Base-by-base conservation (phyloP, 2,329 filamentous ascomycete genomes). In the Tolypocladium pustulatum region DNA sequence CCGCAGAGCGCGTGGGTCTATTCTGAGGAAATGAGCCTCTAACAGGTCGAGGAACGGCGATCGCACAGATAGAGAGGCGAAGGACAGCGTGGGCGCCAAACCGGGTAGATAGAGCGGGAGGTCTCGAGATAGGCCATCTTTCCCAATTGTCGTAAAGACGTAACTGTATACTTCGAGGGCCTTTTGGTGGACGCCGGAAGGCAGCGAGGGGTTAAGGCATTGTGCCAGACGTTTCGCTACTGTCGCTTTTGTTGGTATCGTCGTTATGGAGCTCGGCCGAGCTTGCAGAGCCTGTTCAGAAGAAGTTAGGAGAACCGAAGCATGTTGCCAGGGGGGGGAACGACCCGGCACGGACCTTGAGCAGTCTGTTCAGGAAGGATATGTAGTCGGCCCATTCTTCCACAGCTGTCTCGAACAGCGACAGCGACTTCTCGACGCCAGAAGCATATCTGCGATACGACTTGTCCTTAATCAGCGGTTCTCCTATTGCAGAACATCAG, bases 331-430 rank as follows among this genome's bases (percentile, higher is more conserved):
- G 3, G 15, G 22, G 22, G 5, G 38, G 2, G 17, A n/a, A 0
- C 3, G 22, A 37, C 2, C 17, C 13, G 15, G 22, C 41, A 56
- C 72, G 65, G 71, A 92, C 90, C 84, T 97, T 97, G 62, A 96
- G 79, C 55, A 99, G 80, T 62, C 91, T 86, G 70, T 90, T 95
- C 58, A 99, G 77, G 71, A 97, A 99, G 22, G 93, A 96, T 68
- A 99, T 99, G 71, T 99, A 99, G 76, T 99, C 94, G 55, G 95
- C 94, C 94, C 94, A 99, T 84, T 99, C 94, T 75, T 97, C 91
- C 65, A 97, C 80, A 36, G 91, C 86, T 20, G 90, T 92, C 71
- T 99, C 94, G 76, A 97, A 99, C 38, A 96, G 81, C 53, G 89
- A 84, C 62, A 99, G 81, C 38, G 91, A 89, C 72, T 91, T 85